A percentile compares a stretch with the other conserved stretches of the same genome.
Conservation (phyloP, 192 early-diverging fungal genomes). For the Funneliformis mosseae region DNA sequence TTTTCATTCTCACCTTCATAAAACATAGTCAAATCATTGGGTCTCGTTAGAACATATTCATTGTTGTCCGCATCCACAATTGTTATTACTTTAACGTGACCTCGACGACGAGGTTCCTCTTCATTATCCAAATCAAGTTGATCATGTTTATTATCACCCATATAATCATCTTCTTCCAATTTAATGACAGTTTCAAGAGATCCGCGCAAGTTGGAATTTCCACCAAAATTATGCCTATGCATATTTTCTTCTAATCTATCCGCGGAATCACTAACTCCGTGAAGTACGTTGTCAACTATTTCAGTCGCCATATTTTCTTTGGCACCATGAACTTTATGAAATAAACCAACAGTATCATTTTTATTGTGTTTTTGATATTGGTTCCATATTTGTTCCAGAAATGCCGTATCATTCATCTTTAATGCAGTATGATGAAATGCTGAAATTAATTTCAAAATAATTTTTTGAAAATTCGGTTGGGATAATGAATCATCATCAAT, state of each 20-base stretch:
- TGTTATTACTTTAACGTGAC: slow-evolving; percentile 38
- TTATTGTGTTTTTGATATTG: not conserved
- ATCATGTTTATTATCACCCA: not conserved
- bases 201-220: slow-evolving; percentile 26
- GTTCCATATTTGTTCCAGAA: not conserved
- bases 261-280: slow-evolving; percentile 45
- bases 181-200: slow-evolving; percentile 49
- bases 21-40: slow-evolving; percentile 48
- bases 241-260: slow-evolving; percentile 49
- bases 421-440: not conserved
- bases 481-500: not conserved
- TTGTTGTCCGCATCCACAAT: slow-evolving; percentile 57
- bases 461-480: not conserved
- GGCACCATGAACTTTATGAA: not conserved
- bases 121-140: slow-evolving; percentile 31
- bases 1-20: slow-evolving; percentile 43
- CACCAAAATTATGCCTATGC: slow-evolving; percentile 39
- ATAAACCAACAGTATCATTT: not conserved
- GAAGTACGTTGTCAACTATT: slow-evolving; percentile 42
- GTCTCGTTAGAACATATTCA: slow-evolving; percentile 55
- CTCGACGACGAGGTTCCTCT: slow-evolving; percentile 21
- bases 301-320: slow-evolving; percentile 6
- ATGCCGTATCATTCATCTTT: slow-evolving; percentile 5
- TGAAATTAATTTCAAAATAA: not conserved
- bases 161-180: slow-evolving; percentile 38